Base-by-base conservation (phyloP, 1,284 basidiomycete genomes). In the Meripilus lineatus region DNA sequence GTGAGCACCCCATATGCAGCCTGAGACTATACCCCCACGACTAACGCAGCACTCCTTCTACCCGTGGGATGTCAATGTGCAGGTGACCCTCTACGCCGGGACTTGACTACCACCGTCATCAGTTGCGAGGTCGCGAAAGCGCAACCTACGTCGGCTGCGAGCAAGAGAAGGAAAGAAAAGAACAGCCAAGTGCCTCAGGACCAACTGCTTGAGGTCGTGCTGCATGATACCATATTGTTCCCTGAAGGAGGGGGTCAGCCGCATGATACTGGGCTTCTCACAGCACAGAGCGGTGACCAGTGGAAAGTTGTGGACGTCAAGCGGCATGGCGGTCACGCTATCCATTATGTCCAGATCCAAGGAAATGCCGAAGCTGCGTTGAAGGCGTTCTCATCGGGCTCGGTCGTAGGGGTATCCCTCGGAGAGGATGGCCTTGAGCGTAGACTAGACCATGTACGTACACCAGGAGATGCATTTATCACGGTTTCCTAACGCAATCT, bases 241-340 rank as follows among this genome's bases (percentile, higher is more conserved):
- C 91, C 91, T 0, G 91, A 93, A 65, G 89, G 89, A 11, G 91
- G 91, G 13, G 89, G 89, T 2, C 91, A 94, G 55, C 87, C 89
- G 0, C 82, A 81, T 4, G 91, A 93, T 57, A 81, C 80, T 18
- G 91, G 90, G 0, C 44, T 70, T 7, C 66, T 93, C 17, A 71
- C 69, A 1, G 64, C 63, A 11, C 55, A 58, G 0, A 63, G 76
- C 44, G 67, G 70, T 11, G 62, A 58, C 4, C 50, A 63, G 4
- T 86, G 82, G 74, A 67, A 76, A 13, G 80, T 93, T n/a, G 64
- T 82, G 10, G 79, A 87, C 52, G 80, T 80, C 32, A 77, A 85
- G 51, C 68, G 91, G 39, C 72, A 77, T 37, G 86, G 86, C 7
- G 79, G 87, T 10, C 77, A 84, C 54, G 86, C 88, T 2, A 76